Evolutionary conservation across 345 rosid genomes (phyloP), one percentile per base, ranked within the genome.

Genomic region (Anastatica hierochuntica): DNA sequence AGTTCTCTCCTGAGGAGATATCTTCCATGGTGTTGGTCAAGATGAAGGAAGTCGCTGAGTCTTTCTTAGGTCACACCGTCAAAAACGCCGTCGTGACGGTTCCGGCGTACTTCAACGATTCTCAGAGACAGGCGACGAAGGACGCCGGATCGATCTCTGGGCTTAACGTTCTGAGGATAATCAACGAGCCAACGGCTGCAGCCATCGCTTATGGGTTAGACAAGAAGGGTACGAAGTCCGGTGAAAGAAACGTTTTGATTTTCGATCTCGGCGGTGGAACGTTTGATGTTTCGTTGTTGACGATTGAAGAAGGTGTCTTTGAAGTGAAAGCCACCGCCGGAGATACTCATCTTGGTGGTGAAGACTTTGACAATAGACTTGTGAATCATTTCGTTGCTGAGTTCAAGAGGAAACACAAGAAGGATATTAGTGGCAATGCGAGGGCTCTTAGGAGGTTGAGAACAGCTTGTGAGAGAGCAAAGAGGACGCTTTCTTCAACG

Each of bases 281-380:
- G 6, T 81, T 81, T 20, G 85, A 81, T 71, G 82, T 82, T 16
- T 82, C 88, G 4, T 18, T 79, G 31, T 66, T 82, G 21, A 82
- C 85, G 19, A 82, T 82, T 31, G 88, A 82, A 24, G 88, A 79
- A 60, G 88, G 88, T 30, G 76, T 81, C 17, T 81, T 81, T 6
- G 88, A 81, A 50, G 88, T 81, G 35, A 81, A 78, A 74, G 82
- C 84, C 1, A 81, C 84, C 1, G 84, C 84, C 0, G 90, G 85
- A 23, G 90, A 82, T 47, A 79, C 90, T 8, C 90, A 82, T 38
- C 76, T 82, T 4, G 85, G 89, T 0, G 89, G 89, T 43, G 89
- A 83, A 26, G 92, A 83, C 45, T 83, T 80, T 20, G 92, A 83
- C 3, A 81, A 81, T 50, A 78, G 92, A 10, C 63, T 82, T 49